phyloP scores from a whole-genome alignment of 768 basidiomycete species.

The Xerocomus brunneocitrinus region DNA sequence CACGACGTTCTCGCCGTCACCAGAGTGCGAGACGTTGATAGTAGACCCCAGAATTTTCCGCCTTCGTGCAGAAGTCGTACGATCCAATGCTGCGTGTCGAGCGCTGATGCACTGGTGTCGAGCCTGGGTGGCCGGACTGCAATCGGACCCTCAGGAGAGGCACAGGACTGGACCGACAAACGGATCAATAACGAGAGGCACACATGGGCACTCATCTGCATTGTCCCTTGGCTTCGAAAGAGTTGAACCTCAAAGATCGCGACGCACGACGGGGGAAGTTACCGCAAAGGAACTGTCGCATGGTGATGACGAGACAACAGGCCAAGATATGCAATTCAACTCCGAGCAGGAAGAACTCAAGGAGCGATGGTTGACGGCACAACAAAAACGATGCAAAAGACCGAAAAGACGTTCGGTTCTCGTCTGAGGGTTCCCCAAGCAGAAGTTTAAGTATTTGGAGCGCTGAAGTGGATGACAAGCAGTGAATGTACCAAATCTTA shows the following conservation, averaged over 20 bases:
- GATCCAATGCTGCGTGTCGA: constrained; percentile 1
- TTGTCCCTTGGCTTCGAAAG: background rate
- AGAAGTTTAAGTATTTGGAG: background rate
- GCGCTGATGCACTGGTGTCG: constrained; percentile 13
- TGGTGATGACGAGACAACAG: background rate
- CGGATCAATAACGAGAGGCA: background rate
- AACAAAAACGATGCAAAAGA: background rate
- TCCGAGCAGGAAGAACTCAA: constrained; percentile 9
- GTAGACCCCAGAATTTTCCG: constrained; percentile 9
- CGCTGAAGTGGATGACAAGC: background rate
- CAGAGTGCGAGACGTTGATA: background rate
- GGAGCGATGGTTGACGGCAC: constrained; percentile 7
- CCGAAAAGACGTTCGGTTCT: background rate
- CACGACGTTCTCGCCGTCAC: background rate
- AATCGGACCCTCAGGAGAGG: background rate
- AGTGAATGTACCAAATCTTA: background rate
- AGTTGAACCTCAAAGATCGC: background rate
- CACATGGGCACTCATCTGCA: background rate
- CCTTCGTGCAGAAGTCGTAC: constrained; percentile 6
- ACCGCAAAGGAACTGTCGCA: background rate
- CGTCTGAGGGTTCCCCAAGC: background rate
- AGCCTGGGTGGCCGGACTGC: background rate
- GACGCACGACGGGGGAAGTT: background rate
- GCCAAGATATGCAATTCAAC: background rate
- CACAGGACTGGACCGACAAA: background rate